Evolutionary conservation across 1,139 yeast genomes (phyloP).

Genomic region (Pichia sp.): DNA sequence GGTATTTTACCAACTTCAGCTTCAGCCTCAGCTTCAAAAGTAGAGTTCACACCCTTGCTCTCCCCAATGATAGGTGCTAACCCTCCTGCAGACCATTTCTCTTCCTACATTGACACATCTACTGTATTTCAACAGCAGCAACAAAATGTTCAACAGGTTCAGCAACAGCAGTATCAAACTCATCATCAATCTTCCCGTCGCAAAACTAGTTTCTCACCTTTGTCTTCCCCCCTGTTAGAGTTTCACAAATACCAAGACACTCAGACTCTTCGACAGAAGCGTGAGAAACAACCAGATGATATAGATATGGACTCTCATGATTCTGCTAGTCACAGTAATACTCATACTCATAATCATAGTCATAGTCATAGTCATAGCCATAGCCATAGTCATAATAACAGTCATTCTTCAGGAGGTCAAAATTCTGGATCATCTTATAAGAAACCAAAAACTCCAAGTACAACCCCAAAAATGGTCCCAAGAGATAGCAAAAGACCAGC

Average conservation of each 20-base stretch:
- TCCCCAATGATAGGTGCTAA: conserved; percentile 77
- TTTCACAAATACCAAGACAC: conserved; percentile 28
- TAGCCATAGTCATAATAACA: background rate
- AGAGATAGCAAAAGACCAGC: conserved; percentile 19
- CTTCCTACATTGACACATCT: too few relatives aligned
- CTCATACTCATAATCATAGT: too few relatives aligned
- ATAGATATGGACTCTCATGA: too few relatives aligned
- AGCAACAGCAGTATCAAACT: background rate
- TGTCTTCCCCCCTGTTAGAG: conserved; percentile 63
- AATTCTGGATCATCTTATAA: conserved; percentile 17
- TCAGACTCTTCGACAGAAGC: conserved; percentile 17
- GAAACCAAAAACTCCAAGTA: conserved; percentile 31
- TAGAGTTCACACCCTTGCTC: conserved; percentile 63
- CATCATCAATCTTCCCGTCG: too few relatives aligned
- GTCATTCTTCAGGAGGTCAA: background rate
- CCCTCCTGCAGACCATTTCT: too few relatives aligned
- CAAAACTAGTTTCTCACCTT: conserved; percentile 37
- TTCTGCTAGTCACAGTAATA: too few relatives aligned
- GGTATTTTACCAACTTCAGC: background rate
- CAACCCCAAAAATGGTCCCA: conserved; percentile 32
- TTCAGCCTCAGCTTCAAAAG: conserved; percentile 12
- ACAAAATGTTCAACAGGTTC: too few relatives aligned
- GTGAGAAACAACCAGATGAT: too few relatives aligned
- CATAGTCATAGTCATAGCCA: too few relatives aligned
- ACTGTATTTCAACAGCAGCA: too few relatives aligned